Conservation (phyloP, 2,329 filamentous ascomycete genomes). For the Capronia coronata region DNA sequence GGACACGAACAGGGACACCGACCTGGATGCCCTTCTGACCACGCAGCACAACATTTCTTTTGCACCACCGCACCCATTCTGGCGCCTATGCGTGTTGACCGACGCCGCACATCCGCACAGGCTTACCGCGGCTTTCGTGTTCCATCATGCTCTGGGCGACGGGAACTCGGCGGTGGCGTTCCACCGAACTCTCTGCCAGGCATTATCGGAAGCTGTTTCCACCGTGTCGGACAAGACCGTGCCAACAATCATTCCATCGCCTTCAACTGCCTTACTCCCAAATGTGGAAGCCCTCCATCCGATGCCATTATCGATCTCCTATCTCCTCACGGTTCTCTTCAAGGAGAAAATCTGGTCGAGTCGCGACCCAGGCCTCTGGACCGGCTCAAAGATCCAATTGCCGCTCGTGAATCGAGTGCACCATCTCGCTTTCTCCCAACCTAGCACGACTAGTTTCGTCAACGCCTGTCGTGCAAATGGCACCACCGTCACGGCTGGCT, state of each 20-base stretch:
- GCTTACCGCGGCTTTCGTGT: constrained; percentile 44
- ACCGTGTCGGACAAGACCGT: constrained; percentile 17
- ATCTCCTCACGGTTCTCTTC: constrained; percentile 35
- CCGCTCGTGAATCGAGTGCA: constrained; percentile 23
- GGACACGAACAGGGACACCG: constrained; percentile 32
- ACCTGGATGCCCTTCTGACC: constrained; percentile 39
- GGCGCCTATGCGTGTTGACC: constrained; percentile 41
- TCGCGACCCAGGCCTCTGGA: constrained; percentile 34
- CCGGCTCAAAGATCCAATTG: constrained; percentile 33
- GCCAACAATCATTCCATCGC: constrained; percentile 28
- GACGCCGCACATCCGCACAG: constrained; percentile 23
- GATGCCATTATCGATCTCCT: constrained; percentile 4
- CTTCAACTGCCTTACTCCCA: constrained; percentile 35
- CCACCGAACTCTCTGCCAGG: constrained; percentile 43
- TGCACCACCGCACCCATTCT: constrained; percentile 37
- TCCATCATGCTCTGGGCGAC: constrained; percentile 46
- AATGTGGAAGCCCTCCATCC: constrained; percentile 8
- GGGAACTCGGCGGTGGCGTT: constrained; percentile 43
- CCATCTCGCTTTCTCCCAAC: constrained; percentile 29
- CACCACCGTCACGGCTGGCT: constrained; percentile 39
- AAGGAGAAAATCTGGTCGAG: constrained; percentile 25
- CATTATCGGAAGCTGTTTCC: constrained; percentile 35
- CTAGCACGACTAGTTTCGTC: constrained; percentile 31
- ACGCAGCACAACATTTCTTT: constrained; percentile 40
- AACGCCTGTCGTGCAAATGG: constrained; percentile 34